Evolutionary conservation across 2,329 filamentous ascomycete species (phyloP), one percentile per base, ranked within the genome.

Genomic region (Fusarium sp.): DNA sequence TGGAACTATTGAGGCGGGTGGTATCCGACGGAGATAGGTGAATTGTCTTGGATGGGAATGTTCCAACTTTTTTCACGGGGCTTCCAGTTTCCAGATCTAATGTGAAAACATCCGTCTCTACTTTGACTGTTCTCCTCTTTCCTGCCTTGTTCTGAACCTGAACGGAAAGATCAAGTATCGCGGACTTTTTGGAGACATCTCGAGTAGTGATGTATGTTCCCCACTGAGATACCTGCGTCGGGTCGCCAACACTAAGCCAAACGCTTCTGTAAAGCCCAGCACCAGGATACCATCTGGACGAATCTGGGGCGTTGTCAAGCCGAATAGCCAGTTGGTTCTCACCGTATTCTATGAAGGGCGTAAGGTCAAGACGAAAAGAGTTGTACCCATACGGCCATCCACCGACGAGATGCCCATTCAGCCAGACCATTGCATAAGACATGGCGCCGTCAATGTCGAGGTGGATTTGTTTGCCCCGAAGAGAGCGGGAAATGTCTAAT

Each of bases 211-310:
- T 77, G 51, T 79, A 83, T 0, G 84, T 86, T 4, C 85, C 85
- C 50, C 77, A 84, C 46, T 87, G 82, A 8, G 75, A 81, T 3
- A 87, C 80, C 62, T 86, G 85, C 0, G 79, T 76, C 1, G 79
- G 73, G 34, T 81, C 75, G 10, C 82, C 81, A 61, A 83, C 86
- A 34, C 82, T 81, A 14, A 87, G 78, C 85, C 84, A 87, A 4
- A 87, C 78, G 62, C 86, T 85, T 1, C 84, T 81, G 70, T 87
- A 87, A 13, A 87, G 77, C 1, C 85, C 85, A 11, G 78, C 85
- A 13, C 85, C 85, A 4, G 85, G 84, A 64, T 87, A 87, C 83
- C 84, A 87, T 3, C 85, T 80, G 2, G 85, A 83, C 2, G 79
- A 83, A 14, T 84, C 78, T 0, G 81, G 38, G 0, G 81, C 77